These are phyloP conservation scores for Mrakiaceae sp. DNA, from an alignment of 1,284 basidiomycete genomes.

Conservation along the genomic window DNA sequence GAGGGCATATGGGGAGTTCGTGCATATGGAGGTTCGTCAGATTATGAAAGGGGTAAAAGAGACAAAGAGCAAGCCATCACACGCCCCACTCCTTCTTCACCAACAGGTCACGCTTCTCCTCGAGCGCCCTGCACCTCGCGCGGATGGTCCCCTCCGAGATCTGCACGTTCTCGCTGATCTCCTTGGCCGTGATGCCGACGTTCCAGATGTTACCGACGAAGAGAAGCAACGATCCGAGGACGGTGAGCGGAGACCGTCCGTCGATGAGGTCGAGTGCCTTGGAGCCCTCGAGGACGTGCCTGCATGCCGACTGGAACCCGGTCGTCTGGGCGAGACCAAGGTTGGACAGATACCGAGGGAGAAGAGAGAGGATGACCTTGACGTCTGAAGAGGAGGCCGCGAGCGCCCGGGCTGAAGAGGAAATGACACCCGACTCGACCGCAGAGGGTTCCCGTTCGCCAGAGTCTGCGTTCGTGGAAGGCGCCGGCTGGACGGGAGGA, in stretches of 20 bases:
- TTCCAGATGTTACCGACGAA: constrained; percentile 35
- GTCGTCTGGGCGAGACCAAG: constrained; percentile 6
- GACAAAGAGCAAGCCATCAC: not conserved
- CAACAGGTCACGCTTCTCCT: constrained; percentile 54
- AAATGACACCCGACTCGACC: not conserved
- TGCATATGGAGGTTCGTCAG: too few species aligned
- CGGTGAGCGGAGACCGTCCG: constrained; percentile 38
- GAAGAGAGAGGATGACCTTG: constrained; percentile 14
- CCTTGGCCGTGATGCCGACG: constrained; percentile 29
- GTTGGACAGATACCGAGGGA: constrained; percentile 18
- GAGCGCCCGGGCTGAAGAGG: not conserved
- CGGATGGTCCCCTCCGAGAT: constrained; percentile 36
- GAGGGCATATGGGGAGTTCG: too few species aligned
- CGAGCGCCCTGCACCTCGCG: constrained; percentile 51
- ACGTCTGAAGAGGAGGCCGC: constrained; percentile 8
- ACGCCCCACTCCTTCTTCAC: constrained; percentile 62
- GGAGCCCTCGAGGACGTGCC: constrained; percentile 31
- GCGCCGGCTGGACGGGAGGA: not conserved
- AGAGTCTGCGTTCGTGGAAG: not conserved
- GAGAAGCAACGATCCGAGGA: constrained; percentile 38
- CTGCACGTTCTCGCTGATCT: constrained; percentile 36
- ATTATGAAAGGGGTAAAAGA: not conserved
- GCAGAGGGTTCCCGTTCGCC: not conserved
- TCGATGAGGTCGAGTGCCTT: constrained; percentile 36
- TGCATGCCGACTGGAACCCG: constrained; percentile 31